These are phyloP conservation scores for Plectranthus barbatus DNA, from an alignment of 257 asterid genomes.

Conservation along the genomic window DNA sequence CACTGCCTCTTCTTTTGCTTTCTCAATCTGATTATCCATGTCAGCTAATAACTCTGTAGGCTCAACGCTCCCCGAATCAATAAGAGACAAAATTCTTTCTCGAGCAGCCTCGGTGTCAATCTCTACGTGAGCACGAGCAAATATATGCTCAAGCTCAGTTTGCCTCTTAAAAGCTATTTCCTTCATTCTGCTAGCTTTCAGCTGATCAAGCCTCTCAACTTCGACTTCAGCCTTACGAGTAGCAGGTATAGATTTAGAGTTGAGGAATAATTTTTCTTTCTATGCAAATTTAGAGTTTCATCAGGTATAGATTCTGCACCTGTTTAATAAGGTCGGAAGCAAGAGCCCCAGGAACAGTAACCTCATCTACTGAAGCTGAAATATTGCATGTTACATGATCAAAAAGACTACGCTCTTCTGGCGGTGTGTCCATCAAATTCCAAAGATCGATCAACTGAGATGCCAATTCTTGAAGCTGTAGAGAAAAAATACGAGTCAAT, in stretches of 20 bases:
- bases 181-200: slow-evolving; percentile 93
- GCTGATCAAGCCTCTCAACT: slow-evolving; percentile 93
- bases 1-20: slow-evolving; percentile 83
- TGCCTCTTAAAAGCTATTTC: slow-evolving; percentile 95
- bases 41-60: slow-evolving; percentile 82
- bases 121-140: slow-evolving; percentile 82
- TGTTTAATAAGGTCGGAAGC: slow-evolving; percentile 80
- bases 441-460: slow-evolving; percentile 87
- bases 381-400: slow-evolving; percentile 61
- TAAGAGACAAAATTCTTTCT: slow-evolving; percentile 62
- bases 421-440: slow-evolving; percentile 97
- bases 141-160: slow-evolving; percentile 82
- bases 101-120: slow-evolving; percentile 77
- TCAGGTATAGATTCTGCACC: slow-evolving; percentile 28
- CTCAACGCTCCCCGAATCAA: slow-evolving; percentile 84
- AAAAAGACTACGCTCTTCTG: slow-evolving; percentile 63
- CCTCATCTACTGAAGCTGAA: slow-evolving; percentile 85
- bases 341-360: slow-evolving; percentile 78
- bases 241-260: slow-evolving; percentile 2
- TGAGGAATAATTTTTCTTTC: background rate
- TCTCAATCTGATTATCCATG: slow-evolving; percentile 80
- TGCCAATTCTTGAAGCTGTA: slow-evolving; percentile 94
- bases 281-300: background rate
- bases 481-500: slow-evolving; percentile 6
- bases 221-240: slow-evolving; percentile 77